phyloP scores from a whole-genome alignment of 352 stramenopile genomes.

The Sclerospora graminicola region DNA sequence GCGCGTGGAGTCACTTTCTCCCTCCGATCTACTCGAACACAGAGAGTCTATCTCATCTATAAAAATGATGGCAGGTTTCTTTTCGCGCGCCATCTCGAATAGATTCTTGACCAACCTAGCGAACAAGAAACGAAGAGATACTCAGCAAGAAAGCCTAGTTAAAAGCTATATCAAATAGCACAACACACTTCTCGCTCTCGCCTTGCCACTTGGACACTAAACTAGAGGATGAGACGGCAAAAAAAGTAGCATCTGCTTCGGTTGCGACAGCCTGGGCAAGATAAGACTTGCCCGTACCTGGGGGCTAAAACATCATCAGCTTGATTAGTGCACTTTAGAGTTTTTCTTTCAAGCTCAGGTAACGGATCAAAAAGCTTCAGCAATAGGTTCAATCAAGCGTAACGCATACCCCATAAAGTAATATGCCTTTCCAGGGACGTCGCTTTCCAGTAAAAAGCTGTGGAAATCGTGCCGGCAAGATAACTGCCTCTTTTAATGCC shows the following conservation, averaged over 20 bases:
- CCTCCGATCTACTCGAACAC: conserved; percentile 86
- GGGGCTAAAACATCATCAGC: conserved; percentile 32
- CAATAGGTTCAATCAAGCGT: not conserved
- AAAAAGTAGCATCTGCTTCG: conserved; percentile 97
- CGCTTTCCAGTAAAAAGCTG: conserved; percentile 94
- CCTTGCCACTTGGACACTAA: conserved; percentile 98
- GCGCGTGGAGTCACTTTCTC: conserved; percentile 92
- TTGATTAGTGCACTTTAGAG: conserved; percentile 4
- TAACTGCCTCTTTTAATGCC: conserved; percentile 97
- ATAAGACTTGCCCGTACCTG: conserved; percentile 93
- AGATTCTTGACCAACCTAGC: conserved; percentile 93
- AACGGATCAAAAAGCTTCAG: too few relatives aligned
- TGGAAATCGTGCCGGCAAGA: conserved; percentile 92
- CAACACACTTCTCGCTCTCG: conserved; percentile 86
- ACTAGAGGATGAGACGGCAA: conserved; percentile 95
- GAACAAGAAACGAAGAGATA: not conserved
- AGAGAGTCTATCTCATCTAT: conserved; percentile 97
- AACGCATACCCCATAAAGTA: conserved; percentile 92
- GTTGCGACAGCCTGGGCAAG: conserved; percentile 97
- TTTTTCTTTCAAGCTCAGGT: too few relatives aligned
- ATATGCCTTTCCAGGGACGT: conserved; percentile 92
- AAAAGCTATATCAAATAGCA: not conserved
- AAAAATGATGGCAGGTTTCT: conserved; percentile 92
- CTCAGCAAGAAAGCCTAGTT: not conserved
- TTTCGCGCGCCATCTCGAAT: conserved; percentile 96